These are phyloP conservation scores for Aspergillus biplanus DNA, from an alignment of 495 filamentous ascomycete genomes.

Conservation along the genomic window DNA sequence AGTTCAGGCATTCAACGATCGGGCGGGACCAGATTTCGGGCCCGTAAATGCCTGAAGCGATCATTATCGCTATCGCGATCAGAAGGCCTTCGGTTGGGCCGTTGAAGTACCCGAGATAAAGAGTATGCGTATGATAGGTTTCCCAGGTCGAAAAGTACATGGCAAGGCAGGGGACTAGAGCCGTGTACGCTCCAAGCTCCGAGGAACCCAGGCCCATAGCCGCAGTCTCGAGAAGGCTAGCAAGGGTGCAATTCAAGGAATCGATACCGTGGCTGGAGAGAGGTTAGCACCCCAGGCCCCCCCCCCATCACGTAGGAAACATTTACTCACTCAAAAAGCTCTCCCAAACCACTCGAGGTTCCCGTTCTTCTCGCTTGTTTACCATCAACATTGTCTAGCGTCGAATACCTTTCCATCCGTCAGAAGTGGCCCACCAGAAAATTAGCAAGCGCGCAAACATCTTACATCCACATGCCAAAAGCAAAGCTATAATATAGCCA, in stretches of 20 bases:
- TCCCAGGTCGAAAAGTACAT: conserved; percentile 99
- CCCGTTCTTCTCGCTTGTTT: conserved; percentile 96
- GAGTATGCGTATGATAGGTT: conserved; percentile 96
- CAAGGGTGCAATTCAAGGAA: conserved; percentile 94
- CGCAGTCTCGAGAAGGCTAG: conserved; percentile 82
- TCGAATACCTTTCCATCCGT: conserved; percentile 70
- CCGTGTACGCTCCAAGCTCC: conserved; percentile 84
- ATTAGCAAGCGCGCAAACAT: background rate
- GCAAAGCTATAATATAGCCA: conserved; percentile 97
- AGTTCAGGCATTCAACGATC: conserved; percentile 65
- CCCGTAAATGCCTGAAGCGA: conserved; percentile 82
- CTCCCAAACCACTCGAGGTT: conserved; percentile 90
- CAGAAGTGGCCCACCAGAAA: conserved; percentile 3
- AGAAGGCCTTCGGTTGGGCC: conserved; percentile 96
- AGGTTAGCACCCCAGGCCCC: conserved; percentile 33
- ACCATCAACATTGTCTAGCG: conserved; percentile 97
- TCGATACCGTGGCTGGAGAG: conserved; percentile 84
- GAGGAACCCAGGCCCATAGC: conserved; percentile 88
- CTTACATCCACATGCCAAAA: conserved; percentile 87
- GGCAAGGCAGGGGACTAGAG: conserved; percentile 84
- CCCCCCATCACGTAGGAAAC: conserved; percentile 9
- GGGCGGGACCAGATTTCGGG: conserved; percentile 84
- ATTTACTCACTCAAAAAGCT: conserved; percentile 82
- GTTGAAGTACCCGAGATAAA: conserved; percentile 97
- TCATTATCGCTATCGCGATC: conserved; percentile 83